Percentiles rank a stretch among this genome's conserved stretches.
phyloP scores from a whole-genome alignment of 208 protist species.

The Wallacemonas sp. region DNA sequence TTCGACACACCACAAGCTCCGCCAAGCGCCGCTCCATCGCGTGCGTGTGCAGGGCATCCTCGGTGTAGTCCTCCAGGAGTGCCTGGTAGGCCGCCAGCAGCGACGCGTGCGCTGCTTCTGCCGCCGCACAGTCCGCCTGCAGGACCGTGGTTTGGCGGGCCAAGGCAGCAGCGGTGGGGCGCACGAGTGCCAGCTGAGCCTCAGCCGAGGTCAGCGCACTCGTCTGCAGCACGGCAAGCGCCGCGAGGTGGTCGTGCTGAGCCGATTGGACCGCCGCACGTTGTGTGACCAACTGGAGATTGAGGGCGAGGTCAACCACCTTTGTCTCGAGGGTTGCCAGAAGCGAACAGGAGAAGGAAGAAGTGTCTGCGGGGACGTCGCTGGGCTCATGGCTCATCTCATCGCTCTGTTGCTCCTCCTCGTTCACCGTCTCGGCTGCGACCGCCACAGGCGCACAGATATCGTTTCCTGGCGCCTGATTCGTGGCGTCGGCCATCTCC shows the following conservation, averaged over 20 bases:
- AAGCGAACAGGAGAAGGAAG: slow-evolving; percentile 17
- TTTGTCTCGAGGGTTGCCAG: slow-evolving; percentile 49
- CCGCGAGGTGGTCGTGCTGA: slow-evolving; percentile 6
- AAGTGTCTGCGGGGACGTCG: neutral
- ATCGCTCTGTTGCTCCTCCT: neutral
- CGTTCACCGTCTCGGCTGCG: neutral
- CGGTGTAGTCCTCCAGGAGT: slow-evolving; percentile 23
- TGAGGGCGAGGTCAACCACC: slow-evolving; percentile 57
- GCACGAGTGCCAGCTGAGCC: slow-evolving; percentile 19
- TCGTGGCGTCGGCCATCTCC: no score
- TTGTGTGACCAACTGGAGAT: slow-evolving; percentile 34
- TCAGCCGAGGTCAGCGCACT: slow-evolving; percentile 13
- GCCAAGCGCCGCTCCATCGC: slow-evolving; percentile 9
- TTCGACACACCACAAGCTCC: neutral
- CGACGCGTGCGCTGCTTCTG: slow-evolving; percentile 16
- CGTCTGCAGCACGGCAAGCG: slow-evolving; percentile 4
- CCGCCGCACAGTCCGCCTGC: slow-evolving; percentile 12
- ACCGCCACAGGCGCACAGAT: no score
- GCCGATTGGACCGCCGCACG: slow-evolving; percentile 19
- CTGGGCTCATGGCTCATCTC: neutral
- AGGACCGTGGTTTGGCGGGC: slow-evolving; percentile 20
- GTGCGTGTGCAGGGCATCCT: slow-evolving; percentile 14
- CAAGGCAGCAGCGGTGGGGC: slow-evolving; percentile 19
- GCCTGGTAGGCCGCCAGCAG: slow-evolving; percentile 22
- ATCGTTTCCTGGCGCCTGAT: no score